A percentile compares a stretch with the other conserved stretches of the same genome.
phyloP scores from a whole-genome alignment of 169 alveolate species.

The Cyclospora cayetanensis region DNA sequence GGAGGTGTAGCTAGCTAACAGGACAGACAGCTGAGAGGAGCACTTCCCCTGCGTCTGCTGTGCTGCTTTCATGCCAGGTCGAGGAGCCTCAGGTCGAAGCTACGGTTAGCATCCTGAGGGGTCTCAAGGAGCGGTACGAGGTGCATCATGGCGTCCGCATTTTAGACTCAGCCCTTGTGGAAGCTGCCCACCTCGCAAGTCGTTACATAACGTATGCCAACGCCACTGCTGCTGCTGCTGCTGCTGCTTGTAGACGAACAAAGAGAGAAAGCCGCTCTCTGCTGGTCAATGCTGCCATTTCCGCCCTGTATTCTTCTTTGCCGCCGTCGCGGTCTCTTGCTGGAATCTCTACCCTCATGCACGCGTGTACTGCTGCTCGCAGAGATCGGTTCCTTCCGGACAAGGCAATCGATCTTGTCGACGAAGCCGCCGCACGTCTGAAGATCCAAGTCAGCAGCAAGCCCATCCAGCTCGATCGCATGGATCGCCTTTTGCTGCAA shows the following conservation, averaged over 20 bases:
- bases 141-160: constrained; percentile 93
- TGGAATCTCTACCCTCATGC: constrained; percentile 78
- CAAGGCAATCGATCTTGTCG: constrained; percentile 88
- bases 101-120: constrained; percentile 87
- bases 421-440: constrained; percentile 89
- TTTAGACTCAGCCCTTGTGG: constrained; percentile 87
- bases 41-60: too few species aligned
- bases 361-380: too few species aligned
- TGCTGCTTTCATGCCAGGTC: too few species aligned
- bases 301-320: too few species aligned
- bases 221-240: not conserved
- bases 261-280: constrained; percentile 75
- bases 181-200: constrained; percentile 84
- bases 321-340: not conserved
- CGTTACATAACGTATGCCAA: constrained; percentile 56
- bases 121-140: constrained; percentile 87
- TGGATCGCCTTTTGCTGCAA: constrained; percentile 84
- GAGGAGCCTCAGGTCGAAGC: constrained; percentile 90
- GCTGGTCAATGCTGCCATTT: too few species aligned
- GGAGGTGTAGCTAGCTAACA: too few species aligned
- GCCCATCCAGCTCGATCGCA: constrained; percentile 84
- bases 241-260: too few species aligned
- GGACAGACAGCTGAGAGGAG: too few species aligned
- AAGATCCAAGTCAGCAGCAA: constrained; percentile 85
- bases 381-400: constrained; percentile 84